Conservation (phyloP, 2,329 filamentous ascomycete genomes). For the Phialocephala subalpina region DNA sequence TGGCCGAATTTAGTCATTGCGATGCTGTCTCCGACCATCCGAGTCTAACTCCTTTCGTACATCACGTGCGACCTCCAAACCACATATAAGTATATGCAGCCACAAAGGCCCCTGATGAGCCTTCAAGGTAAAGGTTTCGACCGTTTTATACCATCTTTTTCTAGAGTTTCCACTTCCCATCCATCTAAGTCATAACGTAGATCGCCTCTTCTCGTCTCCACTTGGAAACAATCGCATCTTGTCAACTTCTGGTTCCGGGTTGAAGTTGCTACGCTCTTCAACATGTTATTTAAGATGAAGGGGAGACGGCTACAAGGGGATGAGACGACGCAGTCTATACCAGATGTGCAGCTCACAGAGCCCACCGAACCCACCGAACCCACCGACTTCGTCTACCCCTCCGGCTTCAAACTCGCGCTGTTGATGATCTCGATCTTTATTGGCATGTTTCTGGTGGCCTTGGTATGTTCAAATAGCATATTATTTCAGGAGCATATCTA, state of each 20-base stretch:
- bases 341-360: too few relatives aligned
- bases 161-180: background rate
- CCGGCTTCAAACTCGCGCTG: conserved; percentile 24
- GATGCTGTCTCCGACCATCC: background rate
- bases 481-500: background rate
- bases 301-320: background rate
- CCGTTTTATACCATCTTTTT: background rate
- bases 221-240: background rate
- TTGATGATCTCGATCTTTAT: conserved; percentile 25
- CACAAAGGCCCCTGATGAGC: background rate
- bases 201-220: background rate
- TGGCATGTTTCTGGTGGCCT: conserved; percentile 24
- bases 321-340: background rate
- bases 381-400: conserved; percentile 20
- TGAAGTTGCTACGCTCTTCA: background rate
- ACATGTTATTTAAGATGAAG: background rate
- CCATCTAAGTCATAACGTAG: background rate
- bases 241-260: background rate
- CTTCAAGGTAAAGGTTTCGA: background rate
- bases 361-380: too few relatives aligned
- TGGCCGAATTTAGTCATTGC: background rate
- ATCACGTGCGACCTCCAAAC: background rate
- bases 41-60: conserved; percentile 2
- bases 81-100: background rate
- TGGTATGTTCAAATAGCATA: conserved; percentile 19